A percentile compares a stretch with the other conserved stretches of the same genome.
These are phyloP conservation scores for Oxytropis ochrocephala DNA, from an alignment of 306 rosid species.

Conservation along the genomic window DNA sequence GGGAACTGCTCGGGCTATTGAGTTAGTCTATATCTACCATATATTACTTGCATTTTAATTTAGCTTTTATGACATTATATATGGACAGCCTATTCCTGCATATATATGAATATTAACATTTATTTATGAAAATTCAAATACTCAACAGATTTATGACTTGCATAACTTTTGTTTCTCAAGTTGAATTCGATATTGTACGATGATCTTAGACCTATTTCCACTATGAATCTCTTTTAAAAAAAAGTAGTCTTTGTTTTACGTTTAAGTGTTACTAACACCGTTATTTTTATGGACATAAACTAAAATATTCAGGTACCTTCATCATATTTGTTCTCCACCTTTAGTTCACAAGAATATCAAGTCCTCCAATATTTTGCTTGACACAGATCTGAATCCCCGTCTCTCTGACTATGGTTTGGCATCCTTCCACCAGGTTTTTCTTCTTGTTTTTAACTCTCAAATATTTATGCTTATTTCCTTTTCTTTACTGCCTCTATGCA, in stretches of 20 bases:
- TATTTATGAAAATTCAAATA: neutral
- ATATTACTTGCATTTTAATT: conserved; percentile 5
- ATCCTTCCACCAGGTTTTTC: conserved; percentile 64
- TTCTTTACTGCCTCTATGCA: neutral
- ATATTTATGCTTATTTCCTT: neutral
- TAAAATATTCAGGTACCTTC: conserved; percentile 62
- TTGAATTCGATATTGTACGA: neutral
- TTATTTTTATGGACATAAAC: neutral
- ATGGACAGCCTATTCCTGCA: neutral
- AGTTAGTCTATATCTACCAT: conserved; percentile 44
- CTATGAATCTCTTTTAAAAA: neutral
- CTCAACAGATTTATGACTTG: neutral
- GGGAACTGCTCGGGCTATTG: conserved; percentile 78
- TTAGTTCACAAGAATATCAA: conserved; percentile 77
- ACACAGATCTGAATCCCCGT: conserved; percentile 66
- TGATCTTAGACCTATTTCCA: neutral
- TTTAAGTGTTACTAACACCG: neutral
- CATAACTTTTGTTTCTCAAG: neutral
- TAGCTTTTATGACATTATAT: neutral
- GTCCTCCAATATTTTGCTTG: conserved; percentile 79
- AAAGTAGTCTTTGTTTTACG: neutral
- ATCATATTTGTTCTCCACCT: conserved; percentile 69
- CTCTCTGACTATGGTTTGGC: conserved; percentile 84
- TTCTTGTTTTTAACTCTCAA: neutral
- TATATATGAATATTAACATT: neutral